A percentile compares a stretch with the other conserved stretches of the same genome.
Conservation (phyloP, 441 rosid species). For the Populus hybrid region DNA sequence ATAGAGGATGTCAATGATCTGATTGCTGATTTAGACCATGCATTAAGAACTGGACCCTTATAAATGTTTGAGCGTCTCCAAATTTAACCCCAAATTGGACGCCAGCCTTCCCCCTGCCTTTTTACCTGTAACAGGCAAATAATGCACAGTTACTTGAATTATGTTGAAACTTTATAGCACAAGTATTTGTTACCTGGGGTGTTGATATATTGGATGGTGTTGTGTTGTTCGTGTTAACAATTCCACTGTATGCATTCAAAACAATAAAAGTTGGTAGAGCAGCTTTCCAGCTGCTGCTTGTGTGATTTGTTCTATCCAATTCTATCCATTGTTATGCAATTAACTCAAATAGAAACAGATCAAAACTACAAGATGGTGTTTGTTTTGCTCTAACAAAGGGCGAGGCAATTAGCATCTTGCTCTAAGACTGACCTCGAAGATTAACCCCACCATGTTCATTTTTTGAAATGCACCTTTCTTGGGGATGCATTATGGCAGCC, state of each 20-base stretch:
- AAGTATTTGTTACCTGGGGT: background rate
- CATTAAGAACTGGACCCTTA: background rate
- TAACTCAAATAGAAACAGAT: background rate
- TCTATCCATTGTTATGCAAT: background rate
- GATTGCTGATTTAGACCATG: too few species aligned
- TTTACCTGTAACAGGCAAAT: background rate
- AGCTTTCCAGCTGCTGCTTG: background rate
- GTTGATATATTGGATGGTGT: background rate
- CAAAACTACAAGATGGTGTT: background rate
- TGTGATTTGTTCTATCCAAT: background rate
- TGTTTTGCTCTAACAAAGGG: background rate
- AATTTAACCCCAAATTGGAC: background rate
- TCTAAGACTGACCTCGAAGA: background rate
- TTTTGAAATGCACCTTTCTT: background rate
- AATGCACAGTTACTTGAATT: background rate
- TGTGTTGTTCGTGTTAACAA: background rate
- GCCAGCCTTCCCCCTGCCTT: background rate
- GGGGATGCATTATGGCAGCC: background rate
- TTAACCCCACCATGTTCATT: background rate
- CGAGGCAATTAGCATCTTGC: background rate
- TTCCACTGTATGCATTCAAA: background rate
- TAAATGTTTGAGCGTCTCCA: slow-evolving; percentile 15
- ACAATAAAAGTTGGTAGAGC: background rate
- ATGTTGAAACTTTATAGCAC: background rate
- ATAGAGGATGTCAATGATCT: slow-evolving; percentile 66